Base-by-base conservation (phyloP, 148 eudicot genomes). In the Vaccinium darrowii region DNA sequence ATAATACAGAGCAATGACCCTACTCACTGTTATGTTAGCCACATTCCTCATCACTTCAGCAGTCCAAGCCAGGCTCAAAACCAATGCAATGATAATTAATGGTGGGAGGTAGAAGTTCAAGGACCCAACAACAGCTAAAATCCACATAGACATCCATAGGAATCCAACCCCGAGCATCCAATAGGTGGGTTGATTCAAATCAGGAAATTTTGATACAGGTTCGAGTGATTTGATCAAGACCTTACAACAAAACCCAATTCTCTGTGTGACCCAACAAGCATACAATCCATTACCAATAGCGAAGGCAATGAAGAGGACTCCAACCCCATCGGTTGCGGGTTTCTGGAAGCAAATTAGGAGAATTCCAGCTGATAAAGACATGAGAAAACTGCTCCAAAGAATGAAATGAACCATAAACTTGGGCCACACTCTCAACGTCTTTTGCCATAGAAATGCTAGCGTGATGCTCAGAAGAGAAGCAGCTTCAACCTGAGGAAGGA, bases 31-130 rank as follows among this genome's bases (percentile, higher is more conserved):
- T 63, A 94, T 56, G 88, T 92, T 97, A 47, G 95, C 99, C 84
- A 97, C 98, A 89, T 95, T 97, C 88, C 99, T 91, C 98, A 97
- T 95, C 12, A 97, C 98, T 82, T 95, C 99, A 43, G 99, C 86
- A 43, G 91, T 93, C 99, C 99, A 97, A 89, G 88, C 86, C 86
- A 97, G 87, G 89, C 98, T 95, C 93, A 97, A 84, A 0, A 86
- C 91, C 82, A 97, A 84, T 2, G 74, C 91, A 33, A 91, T 80
- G 65, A 97, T 94, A 47, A 92, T 79, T 86, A 94, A 87, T 21
- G 98, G 92, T 23, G 95, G 90, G 12, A 90, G 86, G 76, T 93
- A 91, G 87, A 94, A 97, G 81, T 95, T 95, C 89, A 97, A 87
- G 19, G 99, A 85, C 80, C 99, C 99, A 65, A 97, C 90, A 30